These are phyloP conservation scores for Zoysia matrella DNA, from an alignment of 202 grass and related monocot species.

Conservation along the genomic window DNA sequence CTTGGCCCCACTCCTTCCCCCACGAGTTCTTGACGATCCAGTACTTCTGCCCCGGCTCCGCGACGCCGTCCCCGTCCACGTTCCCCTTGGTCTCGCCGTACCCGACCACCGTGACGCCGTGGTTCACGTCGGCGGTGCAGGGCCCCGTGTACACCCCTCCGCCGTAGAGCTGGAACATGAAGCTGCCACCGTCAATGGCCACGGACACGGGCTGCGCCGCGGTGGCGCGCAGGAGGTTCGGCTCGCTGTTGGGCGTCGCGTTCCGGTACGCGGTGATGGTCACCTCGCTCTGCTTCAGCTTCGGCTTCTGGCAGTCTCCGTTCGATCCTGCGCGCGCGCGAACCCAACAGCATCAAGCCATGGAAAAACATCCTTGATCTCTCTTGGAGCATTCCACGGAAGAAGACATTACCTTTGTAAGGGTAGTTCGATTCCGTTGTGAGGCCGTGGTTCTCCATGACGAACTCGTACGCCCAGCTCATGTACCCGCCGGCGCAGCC, in stretches of 20 bases:
- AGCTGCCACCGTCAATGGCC: conserved; percentile 62
- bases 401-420: conserved; percentile 37
- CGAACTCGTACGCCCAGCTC: conserved; percentile 73
- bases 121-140: conserved; percentile 60
- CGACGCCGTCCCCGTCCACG: background rate
- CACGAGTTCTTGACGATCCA: conserved; percentile 87
- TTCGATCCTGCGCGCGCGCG: conserved; percentile 19
- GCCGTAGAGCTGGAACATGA: conserved; percentile 73
- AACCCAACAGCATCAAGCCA: background rate
- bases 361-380: background rate
- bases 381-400: background rate
- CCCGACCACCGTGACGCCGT: conserved; percentile 72
- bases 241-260: conserved; percentile 56
- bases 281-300: conserved; percentile 56
- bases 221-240: conserved; percentile 50
- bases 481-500: conserved; percentile 75
- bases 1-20: conserved; percentile 64
- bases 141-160: conserved; percentile 65
- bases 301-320: conserved; percentile 48
- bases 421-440: conserved; percentile 65
- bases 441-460: conserved; percentile 56
- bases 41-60: conserved; percentile 37
- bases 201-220: conserved; percentile 71
- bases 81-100: conserved; percentile 50
- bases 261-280: conserved; percentile 62